Base-by-base conservation (phyloP, 2,329 filamentous ascomycete genomes). In the Lachnum nothofagi region DNA sequence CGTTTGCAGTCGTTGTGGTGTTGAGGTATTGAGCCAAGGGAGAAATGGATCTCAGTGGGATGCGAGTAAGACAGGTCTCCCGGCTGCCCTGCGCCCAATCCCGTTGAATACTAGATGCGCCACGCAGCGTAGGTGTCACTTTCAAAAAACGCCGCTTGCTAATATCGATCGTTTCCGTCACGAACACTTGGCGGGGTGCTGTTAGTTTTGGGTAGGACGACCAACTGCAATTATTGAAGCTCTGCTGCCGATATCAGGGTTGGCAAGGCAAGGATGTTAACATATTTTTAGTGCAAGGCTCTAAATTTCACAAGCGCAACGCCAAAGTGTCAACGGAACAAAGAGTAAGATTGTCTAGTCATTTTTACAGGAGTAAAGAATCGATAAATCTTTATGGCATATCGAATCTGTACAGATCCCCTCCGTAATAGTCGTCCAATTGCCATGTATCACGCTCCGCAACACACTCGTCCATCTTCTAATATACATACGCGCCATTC, bases 351-450 rank as follows among this genome's bases (percentile, higher is more conserved):
- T 62, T 54, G 48, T 65, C 60, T 65, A 62, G 62, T 52, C 54
- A 65, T 64, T 66, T 61, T 59, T 65, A 66, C 64, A 64, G 49
- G 54, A 50, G 54, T 53, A 60, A 57, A 59, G 55, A 59, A 46
- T 63, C 56, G 54, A 59, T 55, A 55, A 60, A 53, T 56, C 52
- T 57, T 56, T 55, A 58, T 53, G 48, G 54, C 54, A 59, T 55
- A 56, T 57, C 52, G 58, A 60, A 50, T 57, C 60, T 58, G 54
- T 60, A 63, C 56, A 65, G 46, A 55, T 44, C 48, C 47, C 39
- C 44, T 49, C 53, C 52, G 27, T 48, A 43, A n/a, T n/a, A 54
- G 44, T 50, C 51, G 29, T 51, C 55, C 50, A 49, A 49, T 48
- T 48, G 31, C 54, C 50, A 51, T 56, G 31, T 42, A 38, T 53